Base-by-base conservation (phyloP, 495 filamentous ascomycete species). In the Xylaria longipes region DNA sequence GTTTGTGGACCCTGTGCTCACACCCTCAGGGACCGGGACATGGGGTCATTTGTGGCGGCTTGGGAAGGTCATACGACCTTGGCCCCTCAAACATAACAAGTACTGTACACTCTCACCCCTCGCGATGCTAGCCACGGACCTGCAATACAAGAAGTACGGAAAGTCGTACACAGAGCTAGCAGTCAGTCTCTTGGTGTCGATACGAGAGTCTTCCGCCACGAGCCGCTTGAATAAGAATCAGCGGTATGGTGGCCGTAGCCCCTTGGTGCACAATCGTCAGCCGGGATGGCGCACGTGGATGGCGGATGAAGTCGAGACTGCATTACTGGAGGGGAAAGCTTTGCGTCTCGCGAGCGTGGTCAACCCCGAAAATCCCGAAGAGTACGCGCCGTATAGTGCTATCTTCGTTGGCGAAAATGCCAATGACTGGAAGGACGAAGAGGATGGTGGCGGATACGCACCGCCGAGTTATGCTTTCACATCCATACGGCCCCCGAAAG, bases 11-110 rank as follows among this genome's bases (percentile, higher is more conserved):
- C 75, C 77, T 9, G n/a, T 33, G 43, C 73, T 80, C 31, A 77
- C 75, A 5, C 5, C 37, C 20, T 70, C 65, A 5, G 79, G 79
- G 37, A 76, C 74, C 1, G 41, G 54, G 31, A 79, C 78, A 2
- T 60, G 29, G 22, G 79, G 79, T 33, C 73, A 78, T 71, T 66
- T 81, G 22, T 81, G 79, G 79, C 78, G 72, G 41, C 63, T 80
- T 1, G 71, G 76, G 37, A 77, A 76, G 57, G 60, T 78, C 27
- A 79, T 81, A 63, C 71, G 73, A 8, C 71, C 60, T n/a, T 39
- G 65, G 20, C 72, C 77, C 33, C 72, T 79, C 65, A 79, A 73
- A 41, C 15, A 29, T 11, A 66, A 75, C 20, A 79, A 76, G 27
- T 79, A 69, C 52, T 67, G 43, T n/a, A 77, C 68, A 14, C 22